Base-by-base conservation (phyloP, 2,329 filamentous ascomycete genomes). In the Ophiostoma tasmaniense region DNA sequence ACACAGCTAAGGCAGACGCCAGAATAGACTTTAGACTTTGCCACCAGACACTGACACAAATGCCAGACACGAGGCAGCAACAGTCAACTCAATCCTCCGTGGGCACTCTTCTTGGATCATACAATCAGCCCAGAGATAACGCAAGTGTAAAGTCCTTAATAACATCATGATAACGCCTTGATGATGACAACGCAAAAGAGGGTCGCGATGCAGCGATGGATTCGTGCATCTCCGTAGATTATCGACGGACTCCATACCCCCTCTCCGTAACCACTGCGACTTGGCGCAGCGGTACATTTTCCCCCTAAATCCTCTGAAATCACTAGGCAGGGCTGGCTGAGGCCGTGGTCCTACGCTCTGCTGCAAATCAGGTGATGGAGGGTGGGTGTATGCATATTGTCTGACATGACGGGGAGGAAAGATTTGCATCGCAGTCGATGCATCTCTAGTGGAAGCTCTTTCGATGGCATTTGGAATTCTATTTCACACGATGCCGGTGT, bases 121-220 rank as follows among this genome's bases (percentile, higher is more conserved):
- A 55, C 59, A 62, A 33, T 35, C 17, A 14, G 2, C 5, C 30
- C 7, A n/a, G n/a, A n/a, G 59, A 35, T 62, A 62, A 62, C 28
- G 59, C 59, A 33, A 62, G 30, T 35, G 28, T 4, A 35, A 62
- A 8, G 14, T 28, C 20, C 11, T 35, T n/a, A 30, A 62, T 62
- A 33, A 37, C 59, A 62, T 62, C 59, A 62, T 62, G 59, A 62
- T 62, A 62, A 62, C 59, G 28, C n/a, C 59, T 62, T 62, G 30
- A 35, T 62, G 59, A 62, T 28, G 28, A n/a, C 59, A 62, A 37
- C 55, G 1, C 11, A 28, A 30, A 35, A 33, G 30, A 35, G 30
- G 59, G 25, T 33, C 59, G 28, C 3, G 28, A 62, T 62, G 30
- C 30, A 62, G 55, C 55, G 28, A 61, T 61, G 59, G 28, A 62